A percentile compares a stretch with the other conserved stretches of the same genome.
These are phyloP conservation scores for Alternaria incomplexa DNA, from an alignment of 2,329 filamentous ascomycete species.

Conservation along the genomic window DNA sequence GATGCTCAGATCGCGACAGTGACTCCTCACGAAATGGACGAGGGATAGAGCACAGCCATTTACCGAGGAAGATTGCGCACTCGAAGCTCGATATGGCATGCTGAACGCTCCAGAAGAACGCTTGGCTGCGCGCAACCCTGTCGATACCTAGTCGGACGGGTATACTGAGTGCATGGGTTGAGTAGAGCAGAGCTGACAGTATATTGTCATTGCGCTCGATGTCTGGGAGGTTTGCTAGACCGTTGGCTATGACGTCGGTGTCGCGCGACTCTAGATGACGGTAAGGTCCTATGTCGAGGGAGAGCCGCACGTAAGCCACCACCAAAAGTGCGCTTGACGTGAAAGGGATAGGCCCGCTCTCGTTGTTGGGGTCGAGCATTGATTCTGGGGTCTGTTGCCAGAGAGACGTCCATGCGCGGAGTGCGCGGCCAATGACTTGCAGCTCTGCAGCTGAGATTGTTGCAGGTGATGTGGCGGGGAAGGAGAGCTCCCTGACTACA, in stretches of 20 bases:
- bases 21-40: constrained; percentile 19
- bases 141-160: constrained; percentile 63
- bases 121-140: constrained; percentile 61
- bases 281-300: constrained; percentile 55
- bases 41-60: constrained; percentile 52
- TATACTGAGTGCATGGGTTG: constrained; percentile 62
- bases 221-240: constrained; percentile 46
- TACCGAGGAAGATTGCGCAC: constrained; percentile 61
- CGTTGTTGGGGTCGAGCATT: constrained; percentile 45
- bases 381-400: constrained; percentile 47
- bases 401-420: constrained; percentile 43
- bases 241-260: constrained; percentile 49
- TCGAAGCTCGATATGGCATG: constrained; percentile 63
- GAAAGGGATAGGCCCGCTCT: constrained; percentile 46
- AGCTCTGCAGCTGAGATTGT: constrained; percentile 29
- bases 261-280: constrained; percentile 55
- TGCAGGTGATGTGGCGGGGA: constrained; percentile 23
- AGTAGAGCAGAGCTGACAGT: constrained; percentile 59
- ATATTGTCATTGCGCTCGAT: constrained; percentile 58
- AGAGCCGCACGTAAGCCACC: constrained; percentile 56
- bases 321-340: constrained; percentile 56
- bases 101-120: constrained; percentile 64
- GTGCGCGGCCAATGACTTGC: constrained; percentile 32
- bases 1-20: constrained; percentile 46
- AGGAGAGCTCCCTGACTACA: constrained; percentile 35